Evolutionary conservation across 768 basidiomycete genomes (phyloP), one percentile per base, ranked within the genome.

Genomic region (Termitomyces sp.): DNA sequence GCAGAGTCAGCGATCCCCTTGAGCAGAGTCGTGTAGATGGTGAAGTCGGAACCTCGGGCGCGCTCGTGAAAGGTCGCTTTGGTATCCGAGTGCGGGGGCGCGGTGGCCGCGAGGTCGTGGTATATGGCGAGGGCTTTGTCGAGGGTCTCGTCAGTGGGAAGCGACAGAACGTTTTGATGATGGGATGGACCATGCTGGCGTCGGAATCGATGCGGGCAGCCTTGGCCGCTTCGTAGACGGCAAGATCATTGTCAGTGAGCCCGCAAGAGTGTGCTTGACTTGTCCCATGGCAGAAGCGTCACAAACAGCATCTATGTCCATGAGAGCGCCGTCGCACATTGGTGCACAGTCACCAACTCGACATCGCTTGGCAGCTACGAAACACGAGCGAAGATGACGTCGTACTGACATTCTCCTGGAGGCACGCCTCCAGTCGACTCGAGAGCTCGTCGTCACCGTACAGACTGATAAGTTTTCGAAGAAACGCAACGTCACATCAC

Each of bases 221-320:
- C 60, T 72, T 76, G 56, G 81, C 75, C 40, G 75, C 70, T 26
- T 77, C 64, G 67, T 88, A 91, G 18, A 86, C 71, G 3, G 72
- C 67, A 30, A 84, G 63, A 3, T 82, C 87, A 18, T 75, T 70
- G 1, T 61, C 20, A 6, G 76, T 55, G 50, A 79, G 70, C n/a
- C 73, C 75, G 77, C 59, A 87, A 72, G 33, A 88, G 72, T n/a
- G 70, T 65, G n/a, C 66, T 65, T 56, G 72, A 71, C 61, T 76
- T 79, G 57, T 79, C 77, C 35, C 57, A 62, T 5, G 86, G 83
- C 18, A 90, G 74, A 47, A 91, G 73, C 6, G 79, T 74, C 4
- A 83, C 81, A 56, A 91, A 74, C 16, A 91, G 74, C 28, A 81
- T 81, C 65, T 89, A 89, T 28, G 79, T 81, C 58, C 84, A 79